A percentile compares a stretch with the other conserved stretches of the same genome.
These are phyloP conservation scores for Phaeosphaeriaceae sp. DNA, from an alignment of 2,329 filamentous ascomycete species.

Conservation along the genomic window DNA sequence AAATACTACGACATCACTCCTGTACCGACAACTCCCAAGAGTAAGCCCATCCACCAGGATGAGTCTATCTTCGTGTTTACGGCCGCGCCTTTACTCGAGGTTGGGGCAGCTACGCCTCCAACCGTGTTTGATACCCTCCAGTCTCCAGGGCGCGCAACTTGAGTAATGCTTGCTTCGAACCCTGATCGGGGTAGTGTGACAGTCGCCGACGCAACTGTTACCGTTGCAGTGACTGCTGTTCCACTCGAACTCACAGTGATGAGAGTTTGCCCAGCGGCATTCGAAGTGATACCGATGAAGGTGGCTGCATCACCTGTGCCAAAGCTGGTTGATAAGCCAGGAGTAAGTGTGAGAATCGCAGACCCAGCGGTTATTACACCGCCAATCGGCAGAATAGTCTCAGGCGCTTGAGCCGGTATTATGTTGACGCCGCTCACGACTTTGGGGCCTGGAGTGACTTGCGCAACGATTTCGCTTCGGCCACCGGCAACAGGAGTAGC, in stretches of 20 bases:
- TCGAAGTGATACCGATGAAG: slow-evolving; percentile 30
- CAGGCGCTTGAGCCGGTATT: not conserved
- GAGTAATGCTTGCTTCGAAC: slow-evolving; percentile 29
- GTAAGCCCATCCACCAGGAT: not conserved
- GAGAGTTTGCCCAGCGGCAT: slow-evolving; percentile 30
- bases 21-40: no score
- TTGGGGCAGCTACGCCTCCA: slow-evolving; percentile 8
- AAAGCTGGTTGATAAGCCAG: slow-evolving; percentile 35
- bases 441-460: not conserved
- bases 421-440: slow-evolving; percentile 2
- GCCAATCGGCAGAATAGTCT: slow-evolving; percentile 8
- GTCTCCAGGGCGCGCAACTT: slow-evolving; percentile 6
- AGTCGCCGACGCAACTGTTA: slow-evolving; percentile 25
- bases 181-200: slow-evolving; percentile 26
- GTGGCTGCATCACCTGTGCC: slow-evolving; percentile 27
- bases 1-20: no score
- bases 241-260: slow-evolving; percentile 37
- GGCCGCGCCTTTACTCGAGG: slow-evolving; percentile 16
- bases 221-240: slow-evolving; percentile 32
- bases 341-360: slow-evolving; percentile 30
- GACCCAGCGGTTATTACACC: slow-evolving; percentile 23
- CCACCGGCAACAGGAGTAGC: not conserved
- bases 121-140: not conserved
- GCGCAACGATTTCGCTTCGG: not conserved
- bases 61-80: not conserved